Evolutionary conservation across 2,329 filamentous ascomycete species (phyloP).

Genomic region (Lecanicillium sp.): DNA sequence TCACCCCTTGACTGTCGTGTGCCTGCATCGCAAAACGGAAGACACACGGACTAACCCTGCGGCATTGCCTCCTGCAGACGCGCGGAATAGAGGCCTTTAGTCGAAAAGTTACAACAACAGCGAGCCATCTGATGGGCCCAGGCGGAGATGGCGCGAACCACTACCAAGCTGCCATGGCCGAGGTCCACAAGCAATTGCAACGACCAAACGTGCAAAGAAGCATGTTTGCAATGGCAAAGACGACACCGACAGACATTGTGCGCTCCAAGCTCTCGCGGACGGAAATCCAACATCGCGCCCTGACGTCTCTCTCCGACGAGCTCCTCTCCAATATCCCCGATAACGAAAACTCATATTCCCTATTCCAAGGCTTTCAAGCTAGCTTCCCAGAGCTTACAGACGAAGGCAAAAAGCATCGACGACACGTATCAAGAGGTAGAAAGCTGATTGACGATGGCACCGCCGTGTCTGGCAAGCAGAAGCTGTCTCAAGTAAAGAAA

Average conservation of each 20-base stretch:
- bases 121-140: constrained; percentile 77
- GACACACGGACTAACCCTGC: constrained; percentile 11
- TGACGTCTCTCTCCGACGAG: constrained; percentile 84
- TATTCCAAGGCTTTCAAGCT: constrained; percentile 95
- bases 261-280: constrained; percentile 81
- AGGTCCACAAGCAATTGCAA: constrained; percentile 82
- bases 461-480: constrained; percentile 44
- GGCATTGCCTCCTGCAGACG: constrained; percentile 42
- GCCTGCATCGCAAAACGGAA: constrained; percentile 11
- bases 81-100: constrained; percentile 87
- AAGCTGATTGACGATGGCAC: constrained; percentile 64
- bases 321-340: constrained; percentile 85
- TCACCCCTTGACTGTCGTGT: constrained; percentile 20
- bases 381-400: constrained; percentile 67
- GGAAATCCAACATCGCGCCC: constrained; percentile 89
- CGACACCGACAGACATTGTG: constrained; percentile 87
- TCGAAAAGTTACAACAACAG: constrained; percentile 89
- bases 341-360: constrained; percentile 74
- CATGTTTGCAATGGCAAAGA: constrained; percentile 84
- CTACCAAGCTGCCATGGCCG: constrained; percentile 81
- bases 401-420: constrained; percentile 60
- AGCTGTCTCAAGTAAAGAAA: constrained; percentile 66
- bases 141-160: constrained; percentile 48
- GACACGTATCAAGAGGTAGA: constrained; percentile 64
- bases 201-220: constrained; percentile 77